Evolutionary conservation across 78 protist genomes (phyloP), one percentile per base, ranked within the genome.

Genomic region (Chrysochromulina parva): DNA sequence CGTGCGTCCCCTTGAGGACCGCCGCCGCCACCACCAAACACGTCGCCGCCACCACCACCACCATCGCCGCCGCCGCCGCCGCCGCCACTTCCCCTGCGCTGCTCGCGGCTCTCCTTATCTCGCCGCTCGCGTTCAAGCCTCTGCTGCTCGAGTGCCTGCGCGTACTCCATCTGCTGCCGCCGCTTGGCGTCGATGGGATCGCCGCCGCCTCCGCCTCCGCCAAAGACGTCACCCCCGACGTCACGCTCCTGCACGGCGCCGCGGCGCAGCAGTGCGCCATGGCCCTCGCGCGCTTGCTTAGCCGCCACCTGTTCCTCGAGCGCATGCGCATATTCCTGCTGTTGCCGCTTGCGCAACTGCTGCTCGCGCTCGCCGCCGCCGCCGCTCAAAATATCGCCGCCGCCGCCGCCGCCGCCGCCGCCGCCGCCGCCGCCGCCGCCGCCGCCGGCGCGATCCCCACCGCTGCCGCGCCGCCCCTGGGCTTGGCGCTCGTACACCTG

Each of bases 111-210:
- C 62, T 58, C 62, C 24, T 58, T 10, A 20, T 65, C 24, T 7
- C 71, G 71, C 71, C 24, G 71, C 24, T 65, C 71, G 24, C 71
- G 71, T 20, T 65, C 71, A 9, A 19, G 26, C 24, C 24, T 9
- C 71, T 65, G 71, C 71, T 65, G 71, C 71, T 65, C 28, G n/a
- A 65, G 24, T 20, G 71, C 71, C 71, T 9, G n/a, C 28, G 71
- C 71, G 71, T 65, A 65, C 71, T 65, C 71, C 28, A 17, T 9
- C 71, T 65, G 71, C 71, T 65, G 71, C 71, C 71, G 71, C 71
- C 71, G 14, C 71, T 65, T 65, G 28, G 4, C 71, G 9, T 65
- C 71, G 16, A 20, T 20, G 28, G 14, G 17, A 10, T 20, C 71
- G 28, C 71, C 71, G 4, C 71, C 71, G 16, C 71, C 71, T 6